These are phyloP conservation scores for Solanum hybrid DNA, from an alignment of 305 asterid genomes.

Conservation along the genomic window DNA sequence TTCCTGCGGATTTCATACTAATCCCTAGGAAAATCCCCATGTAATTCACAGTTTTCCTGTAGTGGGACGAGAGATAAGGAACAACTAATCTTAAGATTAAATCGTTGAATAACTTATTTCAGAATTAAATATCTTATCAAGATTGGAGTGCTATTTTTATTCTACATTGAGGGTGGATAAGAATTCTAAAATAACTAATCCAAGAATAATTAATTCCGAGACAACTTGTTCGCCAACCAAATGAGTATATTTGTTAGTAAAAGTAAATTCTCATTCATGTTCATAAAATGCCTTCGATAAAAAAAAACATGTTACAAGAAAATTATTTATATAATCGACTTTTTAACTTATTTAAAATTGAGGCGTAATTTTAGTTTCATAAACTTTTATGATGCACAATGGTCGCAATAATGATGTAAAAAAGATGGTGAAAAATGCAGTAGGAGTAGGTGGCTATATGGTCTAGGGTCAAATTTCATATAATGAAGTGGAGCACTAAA, in stretches of 20 bases:
- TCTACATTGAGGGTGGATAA: background rate
- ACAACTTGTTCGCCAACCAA: background rate
- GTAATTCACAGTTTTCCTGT: no score
- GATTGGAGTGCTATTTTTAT: background rate
- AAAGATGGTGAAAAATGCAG: background rate
- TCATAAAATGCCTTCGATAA: background rate
- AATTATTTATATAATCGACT: background rate
- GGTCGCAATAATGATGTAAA: background rate
- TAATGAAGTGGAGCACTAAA: slow-evolving; percentile 5
- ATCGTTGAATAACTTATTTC: no score
- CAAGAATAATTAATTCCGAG: background rate
- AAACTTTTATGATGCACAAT: background rate
- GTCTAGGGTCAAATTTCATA: background rate
- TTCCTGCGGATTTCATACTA: no score
- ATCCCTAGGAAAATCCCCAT: no score
- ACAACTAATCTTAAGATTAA: no score
- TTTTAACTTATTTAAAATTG: background rate
- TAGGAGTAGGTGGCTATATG: background rate
- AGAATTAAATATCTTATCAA: no score
- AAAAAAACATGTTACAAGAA: background rate
- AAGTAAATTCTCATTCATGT: background rate
- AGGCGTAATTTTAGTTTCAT: background rate
- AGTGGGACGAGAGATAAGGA: background rate
- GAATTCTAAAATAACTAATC: no score
- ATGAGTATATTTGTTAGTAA: no score